Base-by-base conservation (phyloP, 192 early-diverging fungal genomes). In the Endogone sp. region DNA sequence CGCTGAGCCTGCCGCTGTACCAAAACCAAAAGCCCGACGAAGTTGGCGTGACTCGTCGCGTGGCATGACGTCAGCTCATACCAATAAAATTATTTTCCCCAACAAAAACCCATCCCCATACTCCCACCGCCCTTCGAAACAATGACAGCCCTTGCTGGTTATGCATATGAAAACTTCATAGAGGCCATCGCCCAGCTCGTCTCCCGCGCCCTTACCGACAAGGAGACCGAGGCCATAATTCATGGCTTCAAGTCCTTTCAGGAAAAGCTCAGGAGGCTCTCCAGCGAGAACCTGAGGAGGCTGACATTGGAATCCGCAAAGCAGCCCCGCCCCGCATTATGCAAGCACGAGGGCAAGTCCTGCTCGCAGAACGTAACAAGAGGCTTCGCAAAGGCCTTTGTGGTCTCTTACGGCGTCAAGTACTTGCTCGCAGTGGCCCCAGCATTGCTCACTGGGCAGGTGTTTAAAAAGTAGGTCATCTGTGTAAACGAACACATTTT, bases 361-460 rank as follows among this genome's bases (percentile, higher is more conserved):
- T 91, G 90, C 49, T 57, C 74, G 3, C 88, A 91, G 72, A 88
- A 91, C 66, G 74, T 83, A 27, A 78, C 83, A 16, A 82, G 90
- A 44, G 90, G 88, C 0, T 87, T 87, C 64, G 64, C 86, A 67
- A 88, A 87, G 63, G 79, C 90, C 1, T 89, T 86, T 68, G 59
- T 75, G 20, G 83, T 89, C 59, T 85, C 81, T 22, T 91, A 81
- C 62, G 71, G 69, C 11, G 73, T 88, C 62, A 91, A 91, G 67
- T 86, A 81, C 73, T 69, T 79, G 20, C 73, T 91, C 30, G 83
- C 79, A 54, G 67, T 84, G 9, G 64, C 81, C 16, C 84, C 88
- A 3, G 74, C 84, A 20, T 26, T 85, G 13, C 31, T 91, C 8
- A 82, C 84, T 9, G 81, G 89, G 3, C 80, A 82, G 61, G 66